These are phyloP conservation scores for Citrus medica DNA, from an alignment of 345 rosid species.

Conservation along the genomic window DNA sequence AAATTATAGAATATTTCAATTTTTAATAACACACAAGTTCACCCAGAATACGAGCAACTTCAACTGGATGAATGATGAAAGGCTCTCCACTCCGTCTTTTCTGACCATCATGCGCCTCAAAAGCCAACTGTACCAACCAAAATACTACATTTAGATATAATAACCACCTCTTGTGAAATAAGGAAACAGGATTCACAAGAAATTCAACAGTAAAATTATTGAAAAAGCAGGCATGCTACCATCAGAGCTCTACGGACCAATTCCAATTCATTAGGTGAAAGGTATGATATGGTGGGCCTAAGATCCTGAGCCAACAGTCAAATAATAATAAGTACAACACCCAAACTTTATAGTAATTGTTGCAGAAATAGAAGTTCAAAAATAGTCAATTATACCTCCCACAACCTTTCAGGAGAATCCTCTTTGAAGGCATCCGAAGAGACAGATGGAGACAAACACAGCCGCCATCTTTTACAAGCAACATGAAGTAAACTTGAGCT, in stretches of 20 bases:
- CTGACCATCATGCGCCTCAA: slow-evolving; percentile 97
- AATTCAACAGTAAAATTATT: not conserved
- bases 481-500: slow-evolving; percentile 39
- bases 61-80: slow-evolving; percentile 96
- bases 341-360: not conserved
- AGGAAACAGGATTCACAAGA: not conserved
- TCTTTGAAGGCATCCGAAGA: slow-evolving; percentile 38
- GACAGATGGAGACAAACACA: slow-evolving; percentile 42
- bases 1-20: slow-evolving; percentile 11
- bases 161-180: not conserved
- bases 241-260: slow-evolving; percentile 73
- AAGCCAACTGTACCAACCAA: slow-evolving; percentile 73
- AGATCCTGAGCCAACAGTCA: slow-evolving; percentile 41
- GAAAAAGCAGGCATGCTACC: slow-evolving; percentile 36
- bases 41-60: slow-evolving; percentile 95
- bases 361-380: not conserved
- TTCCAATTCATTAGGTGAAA: slow-evolving; percentile 76
- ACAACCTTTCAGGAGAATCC: slow-evolving; percentile 72
- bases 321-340: not conserved
- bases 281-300: slow-evolving; percentile 71
- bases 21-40: slow-evolving; percentile 73
- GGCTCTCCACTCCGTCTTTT: slow-evolving; percentile 98
- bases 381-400: slow-evolving; percentile 67
- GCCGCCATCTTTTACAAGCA: slow-evolving; percentile 53
- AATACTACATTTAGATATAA: slow-evolving; percentile 24